Percentiles rank a stretch among this genome's conserved stretches.
phyloP scores from a whole-genome alignment of 2,329 filamentous ascomycete species.

The Claviceps arundinis region DNA sequence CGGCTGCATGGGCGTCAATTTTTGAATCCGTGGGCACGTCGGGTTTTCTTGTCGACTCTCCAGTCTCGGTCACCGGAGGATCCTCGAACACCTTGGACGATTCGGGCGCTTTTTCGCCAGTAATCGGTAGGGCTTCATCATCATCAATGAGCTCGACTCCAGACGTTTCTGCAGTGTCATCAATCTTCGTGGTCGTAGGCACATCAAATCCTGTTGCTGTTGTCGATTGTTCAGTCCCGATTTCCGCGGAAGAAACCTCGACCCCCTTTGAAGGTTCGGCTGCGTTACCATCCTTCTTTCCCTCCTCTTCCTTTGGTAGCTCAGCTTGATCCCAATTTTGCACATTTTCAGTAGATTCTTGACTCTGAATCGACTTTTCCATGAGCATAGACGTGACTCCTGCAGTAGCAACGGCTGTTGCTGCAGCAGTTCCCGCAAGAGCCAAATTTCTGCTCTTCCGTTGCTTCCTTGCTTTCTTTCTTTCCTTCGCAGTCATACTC shows the following conservation, averaged over 20 bases:
- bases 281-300: constrained; percentile 8
- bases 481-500: constrained; percentile 9
- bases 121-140: too few relatives aligned
- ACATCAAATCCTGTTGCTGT: neutral
- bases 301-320: constrained; percentile 8
- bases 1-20: neutral
- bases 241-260: neutral
- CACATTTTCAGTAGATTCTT: constrained; percentile 3
- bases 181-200: too few relatives aligned
- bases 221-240: neutral
- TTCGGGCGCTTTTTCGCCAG: neutral
- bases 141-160: too few relatives aligned
- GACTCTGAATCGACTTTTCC: constrained; percentile 3
- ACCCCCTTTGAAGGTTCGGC: neutral
- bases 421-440: constrained; percentile 2
- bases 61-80: neutral
- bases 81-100: neutral
- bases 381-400: neutral
- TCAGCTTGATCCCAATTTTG: constrained; percentile 5
- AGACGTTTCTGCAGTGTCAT: too few relatives aligned
- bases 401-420: constrained; percentile 3
- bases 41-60: neutral
- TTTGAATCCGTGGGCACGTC: neutral
- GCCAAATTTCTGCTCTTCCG: constrained; percentile 8
- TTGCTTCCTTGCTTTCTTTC: constrained; percentile 10